Conservation (phyloP, 2,329 filamentous ascomycete genomes). For the Diaporthe ampelina region DNA sequence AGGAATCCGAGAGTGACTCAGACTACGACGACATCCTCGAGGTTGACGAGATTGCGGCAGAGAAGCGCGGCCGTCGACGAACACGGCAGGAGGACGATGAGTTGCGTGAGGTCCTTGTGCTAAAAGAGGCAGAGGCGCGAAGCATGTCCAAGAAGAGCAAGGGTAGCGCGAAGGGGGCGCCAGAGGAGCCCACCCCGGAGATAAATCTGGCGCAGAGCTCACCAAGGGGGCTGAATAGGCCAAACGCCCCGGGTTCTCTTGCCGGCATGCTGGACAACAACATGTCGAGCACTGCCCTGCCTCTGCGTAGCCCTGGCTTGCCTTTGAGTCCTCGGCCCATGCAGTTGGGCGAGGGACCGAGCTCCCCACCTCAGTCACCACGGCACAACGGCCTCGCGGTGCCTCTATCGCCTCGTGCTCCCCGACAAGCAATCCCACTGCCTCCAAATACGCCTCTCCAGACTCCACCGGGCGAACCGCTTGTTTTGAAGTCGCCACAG, state of each 20-base stretch:
- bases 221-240: constrained; percentile 54
- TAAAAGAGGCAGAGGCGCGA: constrained; percentile 77
- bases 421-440: constrained; percentile 80
- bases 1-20: constrained; percentile 76
- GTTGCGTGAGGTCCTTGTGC: constrained; percentile 77
- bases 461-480: constrained; percentile 59
- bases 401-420: constrained; percentile 77
- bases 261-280: constrained; percentile 64
- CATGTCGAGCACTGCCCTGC: constrained; percentile 52
- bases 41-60: constrained; percentile 72
- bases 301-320: constrained; percentile 71
- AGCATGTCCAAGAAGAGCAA: constrained; percentile 82
- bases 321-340: constrained; percentile 72
- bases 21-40: constrained; percentile 87
- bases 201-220: constrained; percentile 52
- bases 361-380: constrained; percentile 80
- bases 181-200: constrained; percentile 54
- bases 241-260: constrained; percentile 56
- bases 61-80: constrained; percentile 80
- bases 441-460: constrained; percentile 78
- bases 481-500: constrained; percentile 57
- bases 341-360: constrained; percentile 65
- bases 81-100: constrained; percentile 91
- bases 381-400: constrained; percentile 54
- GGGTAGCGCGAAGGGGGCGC: constrained; percentile 64